A percentile compares a stretch with the other conserved stretches of the same genome.
Conservation (phyloP, 1,139 yeast genomes). For the Candida sp. region DNA sequence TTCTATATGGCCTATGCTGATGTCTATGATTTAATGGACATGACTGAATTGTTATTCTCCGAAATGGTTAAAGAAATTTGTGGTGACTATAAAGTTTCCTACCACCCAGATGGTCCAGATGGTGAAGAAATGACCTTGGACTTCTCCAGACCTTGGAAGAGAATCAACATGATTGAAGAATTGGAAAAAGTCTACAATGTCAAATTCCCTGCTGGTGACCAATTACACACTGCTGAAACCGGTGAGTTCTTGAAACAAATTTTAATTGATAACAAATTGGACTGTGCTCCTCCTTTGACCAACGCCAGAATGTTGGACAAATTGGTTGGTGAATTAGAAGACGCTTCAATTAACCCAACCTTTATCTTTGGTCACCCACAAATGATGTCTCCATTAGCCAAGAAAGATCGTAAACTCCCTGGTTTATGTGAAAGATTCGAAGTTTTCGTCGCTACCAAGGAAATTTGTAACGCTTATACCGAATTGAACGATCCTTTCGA, state of each 20-base stretch:
- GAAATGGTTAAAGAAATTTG: slow-evolving; percentile 97
- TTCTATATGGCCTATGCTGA: slow-evolving; percentile 95
- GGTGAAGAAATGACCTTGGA: slow-evolving; percentile 77
- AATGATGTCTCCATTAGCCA: slow-evolving; percentile 99
- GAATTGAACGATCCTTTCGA: slow-evolving; percentile 99
- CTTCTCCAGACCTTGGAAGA: slow-evolving; percentile 97
- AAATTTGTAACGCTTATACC: slow-evolving; percentile 97
- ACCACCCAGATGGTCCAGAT: slow-evolving; percentile 91
- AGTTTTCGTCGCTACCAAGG: slow-evolving; percentile 98
- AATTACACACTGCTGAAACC: slow-evolving; percentile 92
- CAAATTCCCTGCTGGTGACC: slow-evolving; percentile 93
- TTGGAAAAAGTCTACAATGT: slow-evolving; percentile 83
- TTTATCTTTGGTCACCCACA: slow-evolving; percentile 99
- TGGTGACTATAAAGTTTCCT: slow-evolving; percentile 79
- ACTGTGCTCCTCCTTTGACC: slow-evolving; percentile 95
- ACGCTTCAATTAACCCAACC: slow-evolving; percentile 92
- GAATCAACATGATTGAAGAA: slow-evolving; percentile 96
- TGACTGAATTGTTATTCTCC: slow-evolving; percentile 89
- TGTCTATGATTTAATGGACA: slow-evolving; percentile 93
- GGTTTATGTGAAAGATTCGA: slow-evolving; percentile 99
- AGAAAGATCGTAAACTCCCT: slow-evolving; percentile 86
- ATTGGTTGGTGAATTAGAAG: slow-evolving; percentile 94
- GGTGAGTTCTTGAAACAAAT: slow-evolving; percentile 84
- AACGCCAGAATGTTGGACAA: slow-evolving; percentile 99
- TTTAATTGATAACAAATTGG: slow-evolving; percentile 77